A percentile compares a stretch with the other conserved stretches of the same genome.
These are phyloP conservation scores for Bipolaris cookei DNA, from an alignment of 2,329 filamentous ascomycete species.

Conservation along the genomic window DNA sequence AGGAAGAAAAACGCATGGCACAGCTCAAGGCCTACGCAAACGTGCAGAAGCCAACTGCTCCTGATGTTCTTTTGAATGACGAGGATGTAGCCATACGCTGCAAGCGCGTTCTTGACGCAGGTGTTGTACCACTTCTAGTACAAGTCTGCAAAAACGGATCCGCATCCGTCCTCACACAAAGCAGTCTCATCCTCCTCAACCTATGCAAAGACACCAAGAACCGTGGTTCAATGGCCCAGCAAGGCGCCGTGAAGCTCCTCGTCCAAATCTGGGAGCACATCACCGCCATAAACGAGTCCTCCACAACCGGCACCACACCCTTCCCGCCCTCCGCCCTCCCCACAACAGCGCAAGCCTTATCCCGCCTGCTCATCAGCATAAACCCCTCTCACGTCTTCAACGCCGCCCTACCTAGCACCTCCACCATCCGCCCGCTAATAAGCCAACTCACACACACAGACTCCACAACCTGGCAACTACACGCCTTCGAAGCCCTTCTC, in stretches of 20 bases:
- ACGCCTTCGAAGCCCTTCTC: constrained; percentile 87
- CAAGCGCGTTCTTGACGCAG: constrained; percentile 77
- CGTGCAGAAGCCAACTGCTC: constrained; percentile 68
- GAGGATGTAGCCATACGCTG: constrained; percentile 78
- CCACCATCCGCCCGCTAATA: constrained; percentile 81
- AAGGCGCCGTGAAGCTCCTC: constrained; percentile 88
- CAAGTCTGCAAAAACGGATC: constrained; percentile 76
- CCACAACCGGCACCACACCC: constrained; percentile 49
- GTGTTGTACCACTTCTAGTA: constrained; percentile 77
- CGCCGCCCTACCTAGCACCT: constrained; percentile 71
- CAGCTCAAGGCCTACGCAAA: constrained; percentile 96
- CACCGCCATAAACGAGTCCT: constrained; percentile 48
- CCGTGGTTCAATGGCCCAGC: constrained; percentile 82
- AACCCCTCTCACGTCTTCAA: constrained; percentile 87
- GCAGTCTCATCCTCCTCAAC: constrained; percentile 77
- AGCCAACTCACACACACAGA: constrained; percentile 72
- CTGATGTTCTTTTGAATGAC: constrained; percentile 76
- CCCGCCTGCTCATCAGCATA: constrained; percentile 84
- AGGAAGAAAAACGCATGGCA: constrained; percentile 90
- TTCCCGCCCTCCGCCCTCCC: constrained; percentile 48
- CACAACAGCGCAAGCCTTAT: constrained; percentile 78
- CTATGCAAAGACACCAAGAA: constrained; percentile 76
- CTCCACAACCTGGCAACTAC: constrained; percentile 71
- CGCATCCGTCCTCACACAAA: constrained; percentile 71
- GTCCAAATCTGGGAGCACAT: constrained; percentile 72